Conservation (phyloP, 2,329 filamentous ascomycete species). For the Fusarium zealandicum region DNA sequence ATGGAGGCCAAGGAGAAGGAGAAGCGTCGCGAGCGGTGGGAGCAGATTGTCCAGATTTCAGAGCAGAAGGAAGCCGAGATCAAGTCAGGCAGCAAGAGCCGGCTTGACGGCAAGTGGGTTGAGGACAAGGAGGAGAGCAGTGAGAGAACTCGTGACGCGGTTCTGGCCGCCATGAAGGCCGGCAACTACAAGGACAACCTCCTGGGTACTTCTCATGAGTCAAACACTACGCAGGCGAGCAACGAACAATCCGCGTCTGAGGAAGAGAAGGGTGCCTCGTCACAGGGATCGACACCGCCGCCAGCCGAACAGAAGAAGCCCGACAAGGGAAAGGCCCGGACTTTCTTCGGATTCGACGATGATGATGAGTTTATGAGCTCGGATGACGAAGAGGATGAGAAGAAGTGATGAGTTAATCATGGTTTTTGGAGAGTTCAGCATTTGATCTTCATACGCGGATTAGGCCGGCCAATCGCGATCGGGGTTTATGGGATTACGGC, state of each 20-base stretch:
- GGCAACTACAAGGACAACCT: constrained; percentile 69
- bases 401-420: constrained; percentile 10
- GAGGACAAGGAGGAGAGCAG: constrained; percentile 92
- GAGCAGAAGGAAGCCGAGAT: constrained; percentile 87
- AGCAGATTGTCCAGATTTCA: constrained; percentile 84
- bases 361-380: constrained; percentile 78
- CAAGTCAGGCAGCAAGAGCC: constrained; percentile 72
- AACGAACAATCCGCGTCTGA: constrained; percentile 43
- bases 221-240: constrained; percentile 48
- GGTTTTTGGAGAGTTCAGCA: neutral
- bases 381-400: constrained; percentile 63
- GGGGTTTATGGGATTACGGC: constrained; percentile 37
- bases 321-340: constrained; percentile 50
- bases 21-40: constrained; percentile 82
- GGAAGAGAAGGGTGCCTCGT: constrained; percentile 51
- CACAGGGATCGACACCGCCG: constrained; percentile 58
- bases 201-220: constrained; percentile 59
- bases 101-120: constrained; percentile 90
- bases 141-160: constrained; percentile 81
- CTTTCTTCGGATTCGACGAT: constrained; percentile 81
- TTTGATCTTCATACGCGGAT: constrained; percentile 1
- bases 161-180: constrained; percentile 72
- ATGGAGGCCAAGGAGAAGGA: constrained; percentile 97
- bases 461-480: constrained; percentile 31
- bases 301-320: constrained; percentile 52